These are phyloP conservation scores for Euphrasia arctica DNA, from an alignment of 305 asterid species.

Conservation along the genomic window DNA sequence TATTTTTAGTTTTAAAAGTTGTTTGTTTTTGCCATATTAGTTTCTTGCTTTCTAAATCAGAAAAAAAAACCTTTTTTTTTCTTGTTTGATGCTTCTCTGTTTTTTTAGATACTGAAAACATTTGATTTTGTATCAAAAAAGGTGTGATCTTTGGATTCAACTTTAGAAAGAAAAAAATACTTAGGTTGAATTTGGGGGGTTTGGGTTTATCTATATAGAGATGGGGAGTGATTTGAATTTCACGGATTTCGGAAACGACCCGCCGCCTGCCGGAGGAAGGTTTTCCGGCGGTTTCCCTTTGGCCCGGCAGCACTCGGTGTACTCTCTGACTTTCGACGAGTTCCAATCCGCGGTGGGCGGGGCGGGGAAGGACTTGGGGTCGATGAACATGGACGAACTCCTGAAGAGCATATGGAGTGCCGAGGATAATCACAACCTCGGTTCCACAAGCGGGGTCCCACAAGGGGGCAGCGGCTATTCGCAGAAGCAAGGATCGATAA, in stretches of 20 bases:
- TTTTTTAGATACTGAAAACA: too few relatives aligned
- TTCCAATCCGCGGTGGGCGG: constrained; percentile 62
- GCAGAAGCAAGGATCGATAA: constrained; percentile 87
- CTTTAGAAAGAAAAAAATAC: too few relatives aligned
- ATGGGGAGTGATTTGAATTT: constrained; percentile 74
- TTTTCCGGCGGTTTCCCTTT: constrained; percentile 41
- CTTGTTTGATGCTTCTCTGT: too few relatives aligned
- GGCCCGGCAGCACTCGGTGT: constrained; percentile 71
- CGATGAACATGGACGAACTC: constrained; percentile 89
- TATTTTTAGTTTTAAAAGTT: too few relatives aligned
- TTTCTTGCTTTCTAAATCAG: too few relatives aligned
- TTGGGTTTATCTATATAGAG: constrained; percentile 2
- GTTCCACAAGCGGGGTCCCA: constrained; percentile 26
- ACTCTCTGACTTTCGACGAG: constrained; percentile 92
- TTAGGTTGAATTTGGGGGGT: too few relatives aligned
- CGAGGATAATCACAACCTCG: constrained; percentile 72
- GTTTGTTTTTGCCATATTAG: too few relatives aligned
- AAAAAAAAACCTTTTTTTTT: too few relatives aligned
- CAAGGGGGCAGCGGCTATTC: constrained; percentile 42
- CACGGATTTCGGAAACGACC: constrained; percentile 53
- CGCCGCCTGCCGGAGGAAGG: constrained; percentile 37
- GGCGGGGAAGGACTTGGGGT: constrained; percentile 55
- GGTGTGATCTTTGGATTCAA: too few relatives aligned
- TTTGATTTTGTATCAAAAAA: too few relatives aligned
- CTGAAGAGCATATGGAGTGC: constrained; percentile 92